Evolutionary conservation across 306 rosid species (phyloP).

Genomic region (Lathyrus aphaca): DNA sequence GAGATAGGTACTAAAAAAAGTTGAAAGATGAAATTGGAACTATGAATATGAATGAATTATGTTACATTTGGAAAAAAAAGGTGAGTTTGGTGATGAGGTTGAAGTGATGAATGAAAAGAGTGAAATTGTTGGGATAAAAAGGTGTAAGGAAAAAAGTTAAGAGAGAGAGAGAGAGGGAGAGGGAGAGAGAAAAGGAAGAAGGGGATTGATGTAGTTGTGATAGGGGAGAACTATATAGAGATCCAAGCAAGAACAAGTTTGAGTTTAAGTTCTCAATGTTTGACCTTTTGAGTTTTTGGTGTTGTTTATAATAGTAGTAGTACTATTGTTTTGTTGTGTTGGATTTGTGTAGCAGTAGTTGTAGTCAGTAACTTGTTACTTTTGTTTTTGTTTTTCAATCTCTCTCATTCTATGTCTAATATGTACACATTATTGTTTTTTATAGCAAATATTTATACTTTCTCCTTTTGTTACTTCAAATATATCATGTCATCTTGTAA

Average conservation of each 20-base stretch:
- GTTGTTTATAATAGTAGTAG: constrained; percentile 29
- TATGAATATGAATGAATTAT: constrained; percentile 17
- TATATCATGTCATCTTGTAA: no score
- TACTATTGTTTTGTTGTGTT: constrained; percentile 13
- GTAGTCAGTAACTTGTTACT: constrained; percentile 8
- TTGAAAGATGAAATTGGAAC: neutral
- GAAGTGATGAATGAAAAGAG: constrained; percentile 33
- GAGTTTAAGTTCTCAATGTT: constrained; percentile 37
- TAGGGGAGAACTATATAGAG: constrained; percentile 55
- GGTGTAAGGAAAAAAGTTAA: constrained; percentile 28
- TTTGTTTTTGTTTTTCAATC: neutral
- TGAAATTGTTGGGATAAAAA: constrained; percentile 36
- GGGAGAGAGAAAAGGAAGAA: constrained; percentile 28
- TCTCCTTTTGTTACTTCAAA: no score
- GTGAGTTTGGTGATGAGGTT: constrained; percentile 18
- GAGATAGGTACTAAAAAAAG: neutral
- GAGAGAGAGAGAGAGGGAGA: constrained; percentile 31
- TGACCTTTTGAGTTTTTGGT: constrained; percentile 50
- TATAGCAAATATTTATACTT: neutral
- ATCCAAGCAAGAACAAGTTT: constrained; percentile 32
- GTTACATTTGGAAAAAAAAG: constrained; percentile 27
- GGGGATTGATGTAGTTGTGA: constrained; percentile 33
- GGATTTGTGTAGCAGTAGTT: neutral
- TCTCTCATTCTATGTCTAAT: neutral
- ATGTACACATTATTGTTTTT: neutral